Base-by-base conservation (phyloP, 2,329 filamentous ascomycete genomes). In the Colletotrichum sp. region DNA sequence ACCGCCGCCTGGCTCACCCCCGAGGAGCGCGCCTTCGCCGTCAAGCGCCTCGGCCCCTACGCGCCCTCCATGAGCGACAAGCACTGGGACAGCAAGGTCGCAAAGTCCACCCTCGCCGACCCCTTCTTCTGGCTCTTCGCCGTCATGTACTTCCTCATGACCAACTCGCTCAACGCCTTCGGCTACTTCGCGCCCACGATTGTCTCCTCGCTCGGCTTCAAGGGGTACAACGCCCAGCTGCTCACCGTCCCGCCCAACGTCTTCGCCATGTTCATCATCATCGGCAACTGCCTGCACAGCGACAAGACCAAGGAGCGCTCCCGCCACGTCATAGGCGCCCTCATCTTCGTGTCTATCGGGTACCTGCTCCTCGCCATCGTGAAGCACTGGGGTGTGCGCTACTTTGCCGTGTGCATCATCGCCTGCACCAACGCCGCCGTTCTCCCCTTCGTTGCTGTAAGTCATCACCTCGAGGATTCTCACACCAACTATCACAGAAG, bases 201-300 rank as follows among this genome's bases (percentile, higher is more conserved):
- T 30, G 80, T 85, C 26, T 78, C 82, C 21, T 80, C 81, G 4
- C 82, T 85, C 13, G 83, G 83, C 18, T 85, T 84, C 74, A 75
- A 77, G 26, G 81, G 80, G 2, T 76, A 83, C 66, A 69, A 80
- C n/a, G 84, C 83, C 5, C 83, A 85, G 72, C 78, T 85, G 5
- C 77, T 84, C 24, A 84, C 83, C 2, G 83, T 85, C 1, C 83
- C 83, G 5, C 83, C 83, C 3, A 84, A 85, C 28, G 83, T 84
- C 30, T 81, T 84, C 66, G 82, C 83, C 13, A 80, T 85, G 12
- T 80, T 84, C 32, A 76, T 84, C 66, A 80, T 82, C 10, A 76
- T 84, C 6, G 79, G 83, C 21, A 78, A 80, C 60, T 83, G 82
- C 67, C 74, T 83, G 56, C 81, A 83, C 9, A 83, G 81, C 24